Conservation (phyloP, 2,329 filamentous ascomycete genomes). For the Aurifilum marmelostoma region DNA sequence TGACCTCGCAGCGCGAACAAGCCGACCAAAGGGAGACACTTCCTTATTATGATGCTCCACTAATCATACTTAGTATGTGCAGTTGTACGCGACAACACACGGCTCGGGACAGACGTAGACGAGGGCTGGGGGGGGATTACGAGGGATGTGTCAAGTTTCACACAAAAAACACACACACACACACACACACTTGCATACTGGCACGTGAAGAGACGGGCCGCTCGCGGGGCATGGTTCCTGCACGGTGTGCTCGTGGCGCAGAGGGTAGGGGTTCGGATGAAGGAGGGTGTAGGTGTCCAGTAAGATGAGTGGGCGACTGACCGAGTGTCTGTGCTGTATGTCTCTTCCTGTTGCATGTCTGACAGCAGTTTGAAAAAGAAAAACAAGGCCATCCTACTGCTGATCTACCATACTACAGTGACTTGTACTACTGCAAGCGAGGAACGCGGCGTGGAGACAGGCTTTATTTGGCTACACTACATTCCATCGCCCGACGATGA, state of each 20-base stretch:
- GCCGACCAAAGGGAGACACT: not conserved
- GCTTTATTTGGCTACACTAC: not conserved
- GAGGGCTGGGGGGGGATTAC: not conserved
- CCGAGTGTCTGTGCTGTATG: not conserved
- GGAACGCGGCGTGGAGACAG: not conserved
- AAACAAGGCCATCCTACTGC: not conserved
- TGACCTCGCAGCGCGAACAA: not conserved
- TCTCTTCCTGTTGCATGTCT: not conserved
- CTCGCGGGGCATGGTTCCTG: not conserved
- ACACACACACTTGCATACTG: not conserved
- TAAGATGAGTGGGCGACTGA: not conserved
- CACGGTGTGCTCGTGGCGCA: constrained; percentile 5
- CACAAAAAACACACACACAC: not conserved
- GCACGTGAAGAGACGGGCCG: not conserved
- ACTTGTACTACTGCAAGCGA: not conserved
- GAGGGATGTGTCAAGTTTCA: not conserved
- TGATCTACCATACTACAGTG: too few relatives aligned
- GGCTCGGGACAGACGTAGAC: not conserved
- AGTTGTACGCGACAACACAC: not conserved
- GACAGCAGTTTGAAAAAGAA: not conserved
- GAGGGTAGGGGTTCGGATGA: not conserved
- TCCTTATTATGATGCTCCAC: not conserved
- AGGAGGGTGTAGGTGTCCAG: not conserved
- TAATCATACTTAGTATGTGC: not conserved
- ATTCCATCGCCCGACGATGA: not conserved